Percentiles rank a stretch among this genome's conserved stretches.
Conservation (phyloP, 306 rosid species). For the Dalbergia cochinchinensis region DNA sequence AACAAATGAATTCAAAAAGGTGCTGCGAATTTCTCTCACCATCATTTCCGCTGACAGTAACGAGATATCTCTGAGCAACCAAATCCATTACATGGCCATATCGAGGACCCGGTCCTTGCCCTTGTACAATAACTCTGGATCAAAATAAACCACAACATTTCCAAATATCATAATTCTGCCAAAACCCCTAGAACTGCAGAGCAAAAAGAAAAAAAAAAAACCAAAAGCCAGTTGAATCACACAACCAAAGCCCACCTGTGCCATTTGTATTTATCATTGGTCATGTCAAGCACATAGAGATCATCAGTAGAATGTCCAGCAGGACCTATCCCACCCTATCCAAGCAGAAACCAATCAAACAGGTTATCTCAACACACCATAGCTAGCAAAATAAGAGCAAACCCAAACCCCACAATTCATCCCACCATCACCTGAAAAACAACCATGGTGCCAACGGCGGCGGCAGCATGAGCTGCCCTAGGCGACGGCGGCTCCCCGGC, state of each 20-base stretch:
- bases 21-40: constrained; percentile 65
- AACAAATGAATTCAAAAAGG: constrained; percentile 1
- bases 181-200: constrained; percentile 35
- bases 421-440: constrained; percentile 86
- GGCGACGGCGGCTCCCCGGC: constrained; percentile 99
- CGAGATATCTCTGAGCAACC: constrained; percentile 99
- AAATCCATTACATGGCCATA: constrained; percentile 99
- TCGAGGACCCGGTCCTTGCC: constrained; percentile 99
- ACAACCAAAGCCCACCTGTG: constrained; percentile 78
- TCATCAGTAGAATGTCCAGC: constrained; percentile 99
- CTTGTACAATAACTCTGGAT: constrained; percentile 94
- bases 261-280: constrained; percentile 96
- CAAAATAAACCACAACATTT: constrained; percentile 43
- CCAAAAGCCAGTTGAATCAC: constrained; percentile 31
- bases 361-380: constrained; percentile 27
- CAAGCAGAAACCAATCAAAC: constrained; percentile 51
- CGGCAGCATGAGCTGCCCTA: constrained; percentile 97
- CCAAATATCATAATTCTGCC: constrained; percentile 9
- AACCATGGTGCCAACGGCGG: constrained; percentile 98
- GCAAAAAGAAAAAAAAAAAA: constrained; percentile 46
- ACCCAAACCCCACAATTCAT: background rate
- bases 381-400: constrained; percentile 6
- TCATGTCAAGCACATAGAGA: constrained; percentile 86
- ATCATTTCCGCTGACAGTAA: constrained; percentile 92
- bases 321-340: constrained; percentile 99